Evolutionary conservation across 2,329 filamentous ascomycete species (phyloP), one percentile per base, ranked within the genome.

Genomic region (Fusarium nanum): DNA sequence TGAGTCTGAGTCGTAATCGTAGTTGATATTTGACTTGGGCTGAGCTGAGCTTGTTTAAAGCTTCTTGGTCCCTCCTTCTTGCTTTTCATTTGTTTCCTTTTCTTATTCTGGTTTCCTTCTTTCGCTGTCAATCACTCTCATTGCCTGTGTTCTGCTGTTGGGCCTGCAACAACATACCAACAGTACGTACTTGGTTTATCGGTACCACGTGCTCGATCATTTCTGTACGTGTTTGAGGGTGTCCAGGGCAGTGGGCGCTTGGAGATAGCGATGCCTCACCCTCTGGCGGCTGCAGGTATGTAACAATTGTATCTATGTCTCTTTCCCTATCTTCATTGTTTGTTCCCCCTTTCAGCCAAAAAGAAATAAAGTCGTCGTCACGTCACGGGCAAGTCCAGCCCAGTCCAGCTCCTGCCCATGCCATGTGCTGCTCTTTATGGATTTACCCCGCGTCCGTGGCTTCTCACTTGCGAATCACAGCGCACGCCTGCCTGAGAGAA

Each of bases 241-340:
- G 18, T 20, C 18, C 5, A 50, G 18, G 34, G 49, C n/a, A 53
- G 14, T 12, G 10, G 34, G 34, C 37, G 47, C 57, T 34, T 44
- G 50, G 23, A 40, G 57, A 37, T 25, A 66, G 56, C 46, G 49
- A 72, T 72, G 69, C 69, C 69, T 70, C 66, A 72, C 46, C 69
- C 69, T 64, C 34, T 72, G 52, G 66, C 70, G 54, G 69, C 69
- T 63, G 64, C 58, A 70, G 69, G 69, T 72, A 72, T 60, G 69
- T 70, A 42, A 65, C 20, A 46, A 32, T 25, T 25, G 1, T 32
- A 3, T 10, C 8, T 42, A 9, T 13, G 18, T 10, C 7, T 67
- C 23, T 49, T 22, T 14, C 54, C 34, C 5, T 18, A 8, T 53
- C 27, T 59, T 48, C 16, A 6, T 49, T 48, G n/a, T 44, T 53